Conservation (phyloP, 1,284 basidiomycete species). For the Ustilago bromivora region DNA sequence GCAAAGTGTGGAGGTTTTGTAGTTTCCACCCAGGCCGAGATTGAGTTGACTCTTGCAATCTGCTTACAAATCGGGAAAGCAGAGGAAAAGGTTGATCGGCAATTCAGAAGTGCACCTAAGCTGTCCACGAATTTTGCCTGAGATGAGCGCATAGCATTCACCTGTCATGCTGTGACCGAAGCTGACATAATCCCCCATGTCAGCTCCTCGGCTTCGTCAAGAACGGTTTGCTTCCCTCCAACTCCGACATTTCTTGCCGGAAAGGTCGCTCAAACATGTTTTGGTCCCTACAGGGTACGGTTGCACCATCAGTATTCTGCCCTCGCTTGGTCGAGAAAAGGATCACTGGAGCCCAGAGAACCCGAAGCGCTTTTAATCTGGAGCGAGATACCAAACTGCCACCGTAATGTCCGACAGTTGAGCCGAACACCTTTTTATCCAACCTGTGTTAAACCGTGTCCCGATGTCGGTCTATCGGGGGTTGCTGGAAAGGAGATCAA, state of each 20-base stretch:
- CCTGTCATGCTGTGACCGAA: too few relatives aligned
- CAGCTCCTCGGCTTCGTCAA: too few relatives aligned
- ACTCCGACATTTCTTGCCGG: too few relatives aligned
- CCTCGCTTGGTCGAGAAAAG: not conserved
- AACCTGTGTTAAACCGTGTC: not conserved
- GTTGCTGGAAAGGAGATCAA: not conserved
- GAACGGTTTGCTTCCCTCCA: too few relatives aligned
- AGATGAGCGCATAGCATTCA: too few relatives aligned
- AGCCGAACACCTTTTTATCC: not conserved
- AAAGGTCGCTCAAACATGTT: too few relatives aligned
- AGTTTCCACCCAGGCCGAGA: not conserved
- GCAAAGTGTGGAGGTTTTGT: not conserved
- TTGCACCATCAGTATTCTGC: too few relatives aligned
- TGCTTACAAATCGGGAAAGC: not conserved
- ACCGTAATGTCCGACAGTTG: not conserved
- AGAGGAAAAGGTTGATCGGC: not conserved
- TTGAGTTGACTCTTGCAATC: not conserved
- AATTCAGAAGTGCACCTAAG: not conserved
- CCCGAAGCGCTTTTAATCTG: constrained; percentile 38
- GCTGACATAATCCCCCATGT: too few relatives aligned
- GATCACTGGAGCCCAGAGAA: constrained; percentile 41
- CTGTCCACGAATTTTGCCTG: too few relatives aligned
- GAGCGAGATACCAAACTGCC: constrained; percentile 10
- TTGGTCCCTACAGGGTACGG: too few relatives aligned
- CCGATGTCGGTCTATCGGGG: not conserved